Evolutionary conservation across 2,329 filamentous ascomycete species (phyloP), one percentile per base, ranked within the genome.

Genomic region (Arachnomyces sp.): DNA sequence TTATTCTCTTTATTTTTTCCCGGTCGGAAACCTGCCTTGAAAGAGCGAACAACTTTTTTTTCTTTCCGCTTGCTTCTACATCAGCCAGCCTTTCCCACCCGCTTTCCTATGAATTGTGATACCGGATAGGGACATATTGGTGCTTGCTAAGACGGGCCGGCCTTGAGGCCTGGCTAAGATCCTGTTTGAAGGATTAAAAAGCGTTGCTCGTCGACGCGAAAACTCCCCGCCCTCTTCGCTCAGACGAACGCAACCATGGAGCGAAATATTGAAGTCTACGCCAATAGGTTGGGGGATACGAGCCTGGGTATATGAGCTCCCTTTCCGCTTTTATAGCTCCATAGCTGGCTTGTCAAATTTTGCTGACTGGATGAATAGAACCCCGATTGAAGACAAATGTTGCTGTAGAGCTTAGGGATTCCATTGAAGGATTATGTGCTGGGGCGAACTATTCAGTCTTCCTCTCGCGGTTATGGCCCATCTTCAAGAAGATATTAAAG

Each of bases 321-420:
- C 15, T n/a, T 13, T 6, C 5, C 4, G 8, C 7, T 5, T 18
- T 17, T 16, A 28, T 30, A 21, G 7, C 3, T 18, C n/a, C 17
- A 3, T 16, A 2, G 12, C 9, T 9, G 28, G 4, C 17, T 8
- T 37, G 13, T 38, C 43, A 36, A 28, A 8, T 34, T 17, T 34
- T 36, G 40, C 39, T 39, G 11, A 38, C 36, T 16, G 9, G 25
- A 40, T 43, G 11, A 16, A 31, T 52, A 95, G 92, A 96, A 69
- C 68, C 82, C 43, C 86, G 86, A 68, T 67, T 80, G 43, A 93
- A 89, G 68, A 77, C 84, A 46, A 86, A 87, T 55, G 80, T 88
- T 48, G 87, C 90, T 46, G 80, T 82, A 38, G 84, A 89, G 50
- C 73, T 98, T 55, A 86, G 92, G 60, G 93, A 99, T 66, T 87